Conservation (phyloP, 805 yeast species). For the Candida easanensis region DNA sequence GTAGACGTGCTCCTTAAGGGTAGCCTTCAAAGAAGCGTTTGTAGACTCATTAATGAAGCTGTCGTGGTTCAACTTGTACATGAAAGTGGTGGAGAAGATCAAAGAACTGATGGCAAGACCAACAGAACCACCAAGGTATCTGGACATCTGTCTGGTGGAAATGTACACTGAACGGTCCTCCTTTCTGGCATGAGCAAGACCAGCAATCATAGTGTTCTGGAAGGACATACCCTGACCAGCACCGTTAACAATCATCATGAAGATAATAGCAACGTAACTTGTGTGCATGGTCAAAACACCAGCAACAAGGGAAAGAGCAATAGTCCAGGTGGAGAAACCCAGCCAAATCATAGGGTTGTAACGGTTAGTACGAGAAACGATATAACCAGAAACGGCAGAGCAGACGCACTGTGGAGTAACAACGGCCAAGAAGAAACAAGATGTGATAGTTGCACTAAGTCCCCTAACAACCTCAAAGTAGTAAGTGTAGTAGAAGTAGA, state of each 20-base stretch:
- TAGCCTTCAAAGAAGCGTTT: conserved; percentile 8
- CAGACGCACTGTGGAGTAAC: conserved; percentile 13
- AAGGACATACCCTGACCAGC: conserved; percentile 32
- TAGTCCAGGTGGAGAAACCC: conserved; percentile 20
- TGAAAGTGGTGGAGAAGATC: conserved; percentile 23
- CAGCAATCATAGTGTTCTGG: conserved; percentile 21
- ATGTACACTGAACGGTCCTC: conserved; percentile 59
- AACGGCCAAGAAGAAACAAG: conserved; percentile 19
- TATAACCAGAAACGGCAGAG: conserved; percentile 18
- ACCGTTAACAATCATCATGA: conserved; percentile 37
- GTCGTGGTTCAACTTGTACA: conserved; percentile 11
- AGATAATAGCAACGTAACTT: conserved; percentile 32
- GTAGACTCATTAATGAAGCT: conserved; percentile 14
- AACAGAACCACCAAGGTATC: conserved; percentile 62
- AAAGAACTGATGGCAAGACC: conserved; percentile 45
- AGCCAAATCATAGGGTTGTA: conserved; percentile 18
- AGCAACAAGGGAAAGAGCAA: conserved; percentile 12
- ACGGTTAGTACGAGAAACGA: conserved; percentile 13
- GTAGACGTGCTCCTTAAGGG: conserved; percentile 18
- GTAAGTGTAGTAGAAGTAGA: conserved; percentile 46
- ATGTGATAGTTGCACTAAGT: conserved; percentile 13
- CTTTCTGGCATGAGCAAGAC: conserved; percentile 47
- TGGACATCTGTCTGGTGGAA: conserved; percentile 51
- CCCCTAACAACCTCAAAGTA: conserved; percentile 29
- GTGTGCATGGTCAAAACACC: conserved; percentile 12